Evolutionary conservation across 306 rosid genomes (phyloP).

Genomic region (Cyamopsis tetragonoloba): DNA sequence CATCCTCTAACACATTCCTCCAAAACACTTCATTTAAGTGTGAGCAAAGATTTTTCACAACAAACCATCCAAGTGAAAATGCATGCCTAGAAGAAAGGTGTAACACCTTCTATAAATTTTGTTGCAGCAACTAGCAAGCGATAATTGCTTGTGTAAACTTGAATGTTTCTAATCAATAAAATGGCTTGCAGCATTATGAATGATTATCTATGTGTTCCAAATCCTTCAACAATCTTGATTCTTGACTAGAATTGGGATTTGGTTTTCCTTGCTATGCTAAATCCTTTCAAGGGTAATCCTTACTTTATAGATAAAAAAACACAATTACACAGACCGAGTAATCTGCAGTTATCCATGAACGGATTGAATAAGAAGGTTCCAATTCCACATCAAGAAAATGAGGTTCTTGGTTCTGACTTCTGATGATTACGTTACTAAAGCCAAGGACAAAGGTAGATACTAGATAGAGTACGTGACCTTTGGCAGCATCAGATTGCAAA

Average conservation of each 20-base stretch:
- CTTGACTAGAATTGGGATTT: no score
- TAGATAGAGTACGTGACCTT: neutral
- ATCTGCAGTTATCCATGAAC: no score
- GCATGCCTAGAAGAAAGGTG: constrained; percentile 24
- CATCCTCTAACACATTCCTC: constrained; percentile 43
- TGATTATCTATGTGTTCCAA: neutral
- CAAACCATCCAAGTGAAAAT: constrained; percentile 38
- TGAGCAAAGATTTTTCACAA: constrained; percentile 35
- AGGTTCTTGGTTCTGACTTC: no score
- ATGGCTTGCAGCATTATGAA: neutral
- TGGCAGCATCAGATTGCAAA: neutral
- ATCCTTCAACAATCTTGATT: neutral
- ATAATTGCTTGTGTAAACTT: neutral
- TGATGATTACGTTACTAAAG: no score
- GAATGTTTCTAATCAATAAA: constrained; percentile 10
- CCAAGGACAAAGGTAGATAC: neutral
- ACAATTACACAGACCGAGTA: no score
- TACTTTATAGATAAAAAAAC: no score
- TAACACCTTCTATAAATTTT: neutral
- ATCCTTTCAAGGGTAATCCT: no score
- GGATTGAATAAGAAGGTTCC: no score
- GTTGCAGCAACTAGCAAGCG: constrained; percentile 14
- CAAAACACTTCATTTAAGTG: constrained; percentile 36
- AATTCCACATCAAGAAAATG: no score
- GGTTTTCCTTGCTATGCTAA: no score